Evolutionary conservation across 768 basidiomycete species (phyloP).

Genomic region (Antrodiella citrinella): DNA sequence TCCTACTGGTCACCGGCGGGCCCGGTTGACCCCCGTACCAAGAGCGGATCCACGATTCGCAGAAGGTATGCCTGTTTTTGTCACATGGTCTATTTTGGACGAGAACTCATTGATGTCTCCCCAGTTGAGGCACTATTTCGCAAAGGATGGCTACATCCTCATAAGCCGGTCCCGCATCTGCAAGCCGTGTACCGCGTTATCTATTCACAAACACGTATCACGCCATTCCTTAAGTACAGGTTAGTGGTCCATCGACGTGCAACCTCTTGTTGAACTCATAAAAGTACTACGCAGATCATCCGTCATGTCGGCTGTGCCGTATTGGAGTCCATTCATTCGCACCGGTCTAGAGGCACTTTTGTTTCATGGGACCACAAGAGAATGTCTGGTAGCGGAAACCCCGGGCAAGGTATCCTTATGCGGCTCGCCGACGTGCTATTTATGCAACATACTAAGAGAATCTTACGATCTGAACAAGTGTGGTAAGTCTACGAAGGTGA

Average conservation of each 20-base stretch:
- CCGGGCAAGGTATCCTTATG: slow-evolving; percentile 40
- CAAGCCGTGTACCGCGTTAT: slow-evolving; percentile 45
- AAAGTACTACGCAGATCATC: slow-evolving; percentile 16
- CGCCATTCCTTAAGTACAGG: slow-evolving; percentile 41
- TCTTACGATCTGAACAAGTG: slow-evolving; percentile 56
- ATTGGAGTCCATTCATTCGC: slow-evolving; percentile 15
- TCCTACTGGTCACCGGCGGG: slow-evolving; percentile 27
- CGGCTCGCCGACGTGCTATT: slow-evolving; percentile 37
- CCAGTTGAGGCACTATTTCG: slow-evolving; percentile 43
- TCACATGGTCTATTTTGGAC: not conserved
- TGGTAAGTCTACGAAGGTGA: slow-evolving; percentile 27
- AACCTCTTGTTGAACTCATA: slow-evolving; percentile 23
- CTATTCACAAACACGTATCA: slow-evolving; percentile 33
- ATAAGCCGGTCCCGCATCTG: slow-evolving; percentile 41
- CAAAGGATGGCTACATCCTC: slow-evolving; percentile 49
- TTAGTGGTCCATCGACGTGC: slow-evolving; percentile 18
- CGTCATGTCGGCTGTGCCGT: slow-evolving; percentile 16
- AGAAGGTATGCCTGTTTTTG: slow-evolving; percentile 29
- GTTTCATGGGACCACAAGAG: slow-evolving; percentile 62
- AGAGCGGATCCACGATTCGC: slow-evolving; percentile 27
- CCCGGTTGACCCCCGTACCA: slow-evolving; percentile 34
- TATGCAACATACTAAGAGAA: slow-evolving; percentile 48
- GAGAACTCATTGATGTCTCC: not conserved
- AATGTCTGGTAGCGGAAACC: slow-evolving; percentile 51
- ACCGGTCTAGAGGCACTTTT: slow-evolving; percentile 48